Evolutionary conservation across 495 filamentous ascomycete genomes (phyloP).

Genomic region (Aspergillus sparsus): DNA sequence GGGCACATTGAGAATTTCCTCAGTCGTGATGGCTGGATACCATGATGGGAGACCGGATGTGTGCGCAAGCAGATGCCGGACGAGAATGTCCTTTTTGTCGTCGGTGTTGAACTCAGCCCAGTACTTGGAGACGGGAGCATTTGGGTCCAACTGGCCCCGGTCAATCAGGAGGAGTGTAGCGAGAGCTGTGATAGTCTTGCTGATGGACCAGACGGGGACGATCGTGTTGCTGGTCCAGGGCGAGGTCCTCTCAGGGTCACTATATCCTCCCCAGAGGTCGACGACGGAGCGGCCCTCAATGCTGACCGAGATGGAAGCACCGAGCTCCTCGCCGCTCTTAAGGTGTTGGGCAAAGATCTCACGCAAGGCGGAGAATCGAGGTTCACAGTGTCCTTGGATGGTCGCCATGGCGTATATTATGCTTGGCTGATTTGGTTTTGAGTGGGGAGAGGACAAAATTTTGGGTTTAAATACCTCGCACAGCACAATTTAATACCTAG

Average conservation of each 20-base stretch:
- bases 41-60: slow-evolving; percentile 39
- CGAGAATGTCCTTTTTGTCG: slow-evolving; percentile 42
- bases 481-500: too few relatives aligned
- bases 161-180: slow-evolving; percentile 42
- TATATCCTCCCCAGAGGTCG: slow-evolving; percentile 50
- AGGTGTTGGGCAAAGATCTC: slow-evolving; percentile 33
- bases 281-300: slow-evolving; percentile 44
- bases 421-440: too few relatives aligned
- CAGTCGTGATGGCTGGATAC: slow-evolving; percentile 31
- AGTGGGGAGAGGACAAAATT: too few relatives aligned
- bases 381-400: slow-evolving; percentile 38
- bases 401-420: slow-evolving; percentile 29
- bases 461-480: too few relatives aligned
- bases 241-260: slow-evolving; percentile 26
- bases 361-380: slow-evolving; percentile 37
- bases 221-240: slow-evolving; percentile 47
- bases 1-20: slow-evolving; percentile 34
- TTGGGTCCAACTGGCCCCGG: slow-evolving; percentile 38
- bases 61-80: slow-evolving; percentile 46
- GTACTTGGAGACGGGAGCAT: slow-evolving; percentile 42
- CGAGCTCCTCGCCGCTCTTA: slow-evolving; percentile 37
- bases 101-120: slow-evolving; percentile 50
- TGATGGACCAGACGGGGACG: slow-evolving; percentile 41
- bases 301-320: slow-evolving; percentile 45
- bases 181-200: slow-evolving; percentile 43